phyloP scores from a whole-genome alignment of 75 land plant genomes.

The Isoetes taiwanensis region DNA sequence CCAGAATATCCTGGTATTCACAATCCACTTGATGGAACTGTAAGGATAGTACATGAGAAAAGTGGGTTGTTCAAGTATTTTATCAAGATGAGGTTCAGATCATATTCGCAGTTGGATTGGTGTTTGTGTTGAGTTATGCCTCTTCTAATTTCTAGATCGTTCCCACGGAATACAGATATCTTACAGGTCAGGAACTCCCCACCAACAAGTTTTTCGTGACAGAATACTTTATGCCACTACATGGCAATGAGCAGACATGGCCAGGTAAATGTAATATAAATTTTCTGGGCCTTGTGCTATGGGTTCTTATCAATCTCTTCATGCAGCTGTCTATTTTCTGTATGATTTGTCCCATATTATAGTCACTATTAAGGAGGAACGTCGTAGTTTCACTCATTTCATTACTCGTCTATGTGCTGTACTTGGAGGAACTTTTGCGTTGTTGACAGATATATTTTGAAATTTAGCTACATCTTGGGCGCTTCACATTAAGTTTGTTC shows the following conservation, averaged over 20 bases:
- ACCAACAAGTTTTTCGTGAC: constrained; percentile 97
- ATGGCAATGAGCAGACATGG: constrained; percentile 51
- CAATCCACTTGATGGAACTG: constrained; percentile 88
- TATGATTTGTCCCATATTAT: constrained; percentile 95
- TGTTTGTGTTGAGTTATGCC: too few species aligned
- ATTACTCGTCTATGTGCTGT: constrained; percentile 96
- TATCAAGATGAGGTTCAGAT: constrained; percentile 48
- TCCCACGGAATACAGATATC: constrained; percentile 85
- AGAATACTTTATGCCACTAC: constrained; percentile 64
- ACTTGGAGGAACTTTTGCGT: constrained; percentile 93
- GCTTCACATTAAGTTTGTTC: not conserved
- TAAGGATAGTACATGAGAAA: constrained; percentile 59
- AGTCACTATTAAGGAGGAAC: constrained; percentile 85
- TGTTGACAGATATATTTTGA: too few species aligned
- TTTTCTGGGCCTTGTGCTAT: too few species aligned
- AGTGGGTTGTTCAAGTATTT: constrained; percentile 97
- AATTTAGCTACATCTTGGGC: not conserved
- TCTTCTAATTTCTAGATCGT: constrained; percentile 56
- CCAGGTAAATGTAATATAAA: too few species aligned
- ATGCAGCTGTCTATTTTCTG: constrained; percentile 94
- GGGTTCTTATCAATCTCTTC: too few species aligned
- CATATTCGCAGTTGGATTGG: not conserved
- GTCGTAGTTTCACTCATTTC: constrained; percentile 84
- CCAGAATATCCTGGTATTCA: constrained; percentile 96
- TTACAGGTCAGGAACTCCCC: constrained; percentile 62